Base-by-base conservation (phyloP, 192 early-diverging fungal genomes). In the Coemansia sp. region DNA sequence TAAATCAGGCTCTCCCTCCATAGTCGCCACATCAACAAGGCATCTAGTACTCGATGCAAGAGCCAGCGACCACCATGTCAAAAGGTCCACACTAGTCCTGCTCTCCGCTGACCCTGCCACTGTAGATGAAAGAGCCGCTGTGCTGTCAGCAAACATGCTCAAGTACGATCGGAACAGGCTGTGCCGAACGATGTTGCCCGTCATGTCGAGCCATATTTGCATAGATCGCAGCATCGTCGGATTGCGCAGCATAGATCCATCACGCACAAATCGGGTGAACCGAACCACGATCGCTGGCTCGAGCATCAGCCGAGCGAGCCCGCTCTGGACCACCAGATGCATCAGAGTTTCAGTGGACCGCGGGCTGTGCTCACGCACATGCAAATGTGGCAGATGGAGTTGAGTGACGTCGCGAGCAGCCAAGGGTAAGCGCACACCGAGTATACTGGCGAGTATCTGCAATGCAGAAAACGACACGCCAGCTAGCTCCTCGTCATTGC, bases 161-260 rank as follows among this genome's bases (percentile, higher is more conserved):
- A 67, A 26, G 53, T 66, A 60, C 5, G 57, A 59, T n/a, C 77
- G 67, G 33, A 79, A 70, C n/a, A 73, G 41, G 38, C 71, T 79
- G 43, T 79, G 77, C 0, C 70, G 50, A 18, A 64, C 67, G 33
- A 70, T 45, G 18, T 41, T 53, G 12, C 77, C 77, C 3, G 66
- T 61, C 61, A 73, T 66, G 21, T 79, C 77, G 6, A 73, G 71
- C 77, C 77, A 79, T n/a, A 73, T 67, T 41, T 79, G 77, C 42
- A 50, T 38, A 1, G 65, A 3, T 5, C 70, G 39, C 21, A 79
- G 34, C 12, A 56, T 45, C 61, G 26, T 18, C 34, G 75, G 26
- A 16, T 21, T 52, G 12, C 33, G 2, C 18, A 65, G 26, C 33
- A 67, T n/a, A 2, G 26, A 18, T 20, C 55, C 61, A 35, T 25